phyloP scores from a whole-genome alignment of 768 basidiomycete genomes.

The Macrocybe gigantea region DNA sequence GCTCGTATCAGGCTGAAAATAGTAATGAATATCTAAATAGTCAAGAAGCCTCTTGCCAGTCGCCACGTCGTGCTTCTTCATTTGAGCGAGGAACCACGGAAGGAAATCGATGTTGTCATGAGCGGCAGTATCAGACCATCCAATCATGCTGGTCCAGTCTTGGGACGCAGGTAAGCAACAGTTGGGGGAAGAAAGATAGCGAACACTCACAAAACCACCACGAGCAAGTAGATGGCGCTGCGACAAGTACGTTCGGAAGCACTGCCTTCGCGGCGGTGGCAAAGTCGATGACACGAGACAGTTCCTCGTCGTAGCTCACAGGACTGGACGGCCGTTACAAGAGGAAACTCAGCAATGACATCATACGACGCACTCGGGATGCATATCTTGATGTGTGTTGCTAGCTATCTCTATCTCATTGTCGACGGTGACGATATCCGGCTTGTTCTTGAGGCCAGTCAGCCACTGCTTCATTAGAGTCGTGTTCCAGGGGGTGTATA shows the following conservation, averaged over 20 bases:
- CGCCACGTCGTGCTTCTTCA: conserved; percentile 30
- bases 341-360: not conserved
- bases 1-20: conserved; percentile 46
- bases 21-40: conserved; percentile 53
- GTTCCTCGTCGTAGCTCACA: conserved; percentile 47
- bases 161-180: not conserved
- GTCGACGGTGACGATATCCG: conserved; percentile 41
- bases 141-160: conserved; percentile 50
- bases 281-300: conserved; percentile 36
- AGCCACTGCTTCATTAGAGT: conserved; percentile 39
- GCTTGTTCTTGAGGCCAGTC: conserved; percentile 38
- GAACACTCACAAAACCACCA: conserved; percentile 39
- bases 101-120: conserved; percentile 49
- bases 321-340: conserved; percentile 20
- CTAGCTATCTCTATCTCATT: conserved; percentile 54
- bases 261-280: conserved; percentile 36
- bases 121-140: conserved; percentile 42
- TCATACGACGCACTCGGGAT: conserved; percentile 30
- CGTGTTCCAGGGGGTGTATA: conserved; percentile 44
- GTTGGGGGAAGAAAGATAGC: not conserved
- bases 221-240: conserved; percentile 40
- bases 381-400: conserved; percentile 53
- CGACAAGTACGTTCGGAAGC: conserved; percentile 37
- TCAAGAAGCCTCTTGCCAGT: conserved; percentile 41
- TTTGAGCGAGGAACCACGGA: conserved; percentile 49